Evolutionary conservation across 352 stramenopile genomes (phyloP).

Genomic region (Globisporangium iwayamae): DNA sequence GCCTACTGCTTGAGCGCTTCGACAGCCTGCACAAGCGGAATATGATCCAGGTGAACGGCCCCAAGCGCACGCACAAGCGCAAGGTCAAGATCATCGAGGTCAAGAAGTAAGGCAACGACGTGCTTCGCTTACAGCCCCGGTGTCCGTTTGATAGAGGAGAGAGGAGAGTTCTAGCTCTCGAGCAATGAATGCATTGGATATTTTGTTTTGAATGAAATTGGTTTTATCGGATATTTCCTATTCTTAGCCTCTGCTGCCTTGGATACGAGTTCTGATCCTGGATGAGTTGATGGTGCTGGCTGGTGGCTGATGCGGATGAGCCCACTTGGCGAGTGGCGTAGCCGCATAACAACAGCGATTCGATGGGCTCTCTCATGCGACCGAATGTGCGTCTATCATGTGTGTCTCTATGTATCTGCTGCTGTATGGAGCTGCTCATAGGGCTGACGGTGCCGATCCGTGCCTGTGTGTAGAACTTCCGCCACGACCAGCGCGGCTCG

Average conservation of each 20-base stretch:
- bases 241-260: neutral
- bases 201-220: conserved; percentile 1
- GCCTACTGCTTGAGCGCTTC: conserved; percentile 76
- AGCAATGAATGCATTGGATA: neutral
- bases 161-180: neutral
- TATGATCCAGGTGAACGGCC: conserved; percentile 71
- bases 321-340: neutral
- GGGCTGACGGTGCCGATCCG: neutral
- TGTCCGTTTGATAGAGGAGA: conserved; percentile 4
- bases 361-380: conserved; percentile 55
- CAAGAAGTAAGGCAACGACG: conserved; percentile 51
- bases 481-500: conserved; percentile 49
- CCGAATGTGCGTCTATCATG: conserved; percentile 34
- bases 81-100: conserved; percentile 80
- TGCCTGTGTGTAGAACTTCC: conserved; percentile 47
- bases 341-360: conserved; percentile 7
- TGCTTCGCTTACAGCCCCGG: neutral
- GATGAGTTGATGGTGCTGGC: neutral
- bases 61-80: conserved; percentile 58
- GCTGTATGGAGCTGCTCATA: neutral
- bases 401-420: neutral
- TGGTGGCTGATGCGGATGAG: neutral
- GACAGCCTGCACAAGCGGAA: conserved; percentile 88
- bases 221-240: conserved; percentile 1
- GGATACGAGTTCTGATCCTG: conserved; percentile 4